phyloP scores from a whole-genome alignment of 371 early-diverging fungal species.

The Mucor plumbeus region DNA sequence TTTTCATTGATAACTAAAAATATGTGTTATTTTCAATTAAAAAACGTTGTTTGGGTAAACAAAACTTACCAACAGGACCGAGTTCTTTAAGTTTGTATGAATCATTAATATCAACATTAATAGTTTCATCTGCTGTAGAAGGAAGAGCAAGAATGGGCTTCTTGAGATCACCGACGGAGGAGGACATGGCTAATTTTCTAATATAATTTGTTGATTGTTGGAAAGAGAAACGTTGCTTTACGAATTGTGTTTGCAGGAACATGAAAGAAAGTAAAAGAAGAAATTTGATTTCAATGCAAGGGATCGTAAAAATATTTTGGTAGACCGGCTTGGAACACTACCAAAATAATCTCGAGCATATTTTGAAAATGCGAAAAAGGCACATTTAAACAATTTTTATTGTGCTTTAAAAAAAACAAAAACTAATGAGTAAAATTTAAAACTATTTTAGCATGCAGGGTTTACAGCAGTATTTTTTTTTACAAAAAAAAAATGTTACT shows the following conservation, averaged over 20 bases:
- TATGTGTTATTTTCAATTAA: not conserved
- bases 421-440: no score
- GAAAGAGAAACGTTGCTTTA: not conserved
- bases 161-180: slow-evolving; percentile 7
- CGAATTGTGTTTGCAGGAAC: slow-evolving; percentile 12
- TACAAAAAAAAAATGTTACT: no score
- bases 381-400: no score
- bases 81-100: slow-evolving; percentile 57
- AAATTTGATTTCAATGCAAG: not conserved
- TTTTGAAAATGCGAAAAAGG: not conserved
- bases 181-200: slow-evolving; percentile 20
- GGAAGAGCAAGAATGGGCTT: slow-evolving; percentile 58
- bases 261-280: slow-evolving; percentile 15
- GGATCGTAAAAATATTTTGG: not conserved
- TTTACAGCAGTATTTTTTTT: no score
- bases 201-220: not conserved
- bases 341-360: not conserved
- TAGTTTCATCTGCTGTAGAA: slow-evolving; percentile 52
- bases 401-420: no score
- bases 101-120: slow-evolving; percentile 51
- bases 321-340: not conserved
- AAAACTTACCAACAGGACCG: slow-evolving; percentile 59
- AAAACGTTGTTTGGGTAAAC: not conserved
- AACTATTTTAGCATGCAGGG: no score
- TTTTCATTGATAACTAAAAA: slow-evolving; percentile 63